Evolutionary conservation across 73 alveolate species (phyloP), one percentile per base, ranked within the genome.

Genomic region (Paramecium octaurelia): DNA sequence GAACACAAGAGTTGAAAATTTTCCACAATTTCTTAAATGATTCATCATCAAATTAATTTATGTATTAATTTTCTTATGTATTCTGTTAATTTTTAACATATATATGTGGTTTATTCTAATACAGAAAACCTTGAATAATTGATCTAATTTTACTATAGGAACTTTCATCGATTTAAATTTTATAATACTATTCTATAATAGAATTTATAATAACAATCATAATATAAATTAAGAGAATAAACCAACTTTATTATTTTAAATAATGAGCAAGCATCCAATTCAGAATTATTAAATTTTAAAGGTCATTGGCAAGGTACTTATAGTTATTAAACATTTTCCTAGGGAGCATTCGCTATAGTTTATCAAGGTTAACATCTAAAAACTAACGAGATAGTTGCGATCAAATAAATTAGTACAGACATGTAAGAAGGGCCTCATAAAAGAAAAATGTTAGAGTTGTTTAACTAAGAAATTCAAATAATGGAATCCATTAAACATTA

Each of bases 1-100:
- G n/a, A 95, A 46, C 12, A 95, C 95, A 18, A 95, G 71, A 92
- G 97, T 75, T 57, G 97, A 64, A 92, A 95, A 95, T 68, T 46
- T 64, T 64, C 54, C 84, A 34, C 20, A 64, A 27, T 31, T 34
- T 64, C 84, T 64, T 14, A 64, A 27, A 64, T 64, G 54, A 27
- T 64, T 64, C 84, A 64, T 64, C 8, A 64, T 54, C 27, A 54
- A 18, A 20, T 54, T 54, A 54, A 54, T 54, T 54, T 8, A 48
- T 48, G 27, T 48, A 48, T 48, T 48, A 14, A 48, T 12, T 48
- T 48, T 48, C 5, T 12, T 48, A 40, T 38, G 48, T 54, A 27
- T 54, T n/a, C 21, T 5, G 48, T 40, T 54, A 4, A 54, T 54
- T 54, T 0, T 54, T 54, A 16, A 18, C 11, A 3, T 54, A 54